phyloP scores from a whole-genome alignment of 768 basidiomycete species.

The Steccherinum ochraceum region DNA sequence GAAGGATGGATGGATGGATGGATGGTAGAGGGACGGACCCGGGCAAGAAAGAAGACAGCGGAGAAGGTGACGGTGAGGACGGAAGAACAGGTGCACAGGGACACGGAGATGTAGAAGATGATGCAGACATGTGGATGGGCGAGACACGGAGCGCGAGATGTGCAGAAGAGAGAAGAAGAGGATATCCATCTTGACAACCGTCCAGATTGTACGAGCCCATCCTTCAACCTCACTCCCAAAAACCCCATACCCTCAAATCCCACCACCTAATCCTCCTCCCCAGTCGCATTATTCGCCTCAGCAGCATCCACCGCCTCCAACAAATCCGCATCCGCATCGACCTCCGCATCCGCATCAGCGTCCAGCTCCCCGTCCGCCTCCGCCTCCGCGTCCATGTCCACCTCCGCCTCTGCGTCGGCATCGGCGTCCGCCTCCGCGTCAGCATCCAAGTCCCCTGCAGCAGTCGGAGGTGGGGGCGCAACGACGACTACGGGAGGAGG shows the following conservation, averaged over 20 bases:
- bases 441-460: too few species aligned
- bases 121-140: not conserved
- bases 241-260: too few species aligned
- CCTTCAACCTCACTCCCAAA: too few species aligned
- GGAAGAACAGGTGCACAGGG: not conserved
- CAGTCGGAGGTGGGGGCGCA: conserved; percentile 7
- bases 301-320: conserved; percentile 35
- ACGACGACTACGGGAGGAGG: conserved; percentile 6
- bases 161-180: too few species aligned
- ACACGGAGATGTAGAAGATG: not conserved
- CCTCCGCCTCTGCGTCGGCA: conserved; percentile 35
- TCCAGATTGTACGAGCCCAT: too few species aligned
- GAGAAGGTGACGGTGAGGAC: too few species aligned
- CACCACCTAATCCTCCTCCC: conserved; percentile 21
- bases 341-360: conserved; percentile 23
- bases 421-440: conserved; percentile 24
- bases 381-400: conserved; percentile 21
- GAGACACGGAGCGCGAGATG: too few species aligned
- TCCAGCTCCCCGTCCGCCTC: conserved; percentile 26
- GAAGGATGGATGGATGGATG: too few species aligned
- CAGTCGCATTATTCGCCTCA: conserved; percentile 24
- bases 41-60: too few species aligned
- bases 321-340: conserved; percentile 28
- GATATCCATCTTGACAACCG: too few species aligned
- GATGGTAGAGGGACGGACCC: too few species aligned